Evolutionary conservation across 768 basidiomycete species (phyloP), one percentile per base, ranked within the genome.

Genomic region (Neoboletus magnificus): DNA sequence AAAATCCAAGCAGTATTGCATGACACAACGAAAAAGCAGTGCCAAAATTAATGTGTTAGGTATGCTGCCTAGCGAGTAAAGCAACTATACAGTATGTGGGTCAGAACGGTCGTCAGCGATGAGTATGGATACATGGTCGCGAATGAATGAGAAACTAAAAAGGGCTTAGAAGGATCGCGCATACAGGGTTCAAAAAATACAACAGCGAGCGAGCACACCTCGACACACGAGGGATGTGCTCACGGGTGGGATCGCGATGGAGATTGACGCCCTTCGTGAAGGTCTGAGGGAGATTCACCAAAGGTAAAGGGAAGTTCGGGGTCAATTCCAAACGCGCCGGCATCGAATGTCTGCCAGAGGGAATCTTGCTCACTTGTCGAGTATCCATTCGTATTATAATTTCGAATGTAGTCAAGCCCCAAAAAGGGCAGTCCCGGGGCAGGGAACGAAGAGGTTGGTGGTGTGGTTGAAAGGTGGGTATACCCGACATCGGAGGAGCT

Each of bases 391-490:
- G 83, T 79, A 61, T 77, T 78, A 66, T 87, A 91, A 64, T 90
- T 91, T 62, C 87, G 83, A 64, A 93, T 86, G 63, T 82, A 93
- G 62, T 93, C 91, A 32, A 93, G 77, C 11, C 90, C 91, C 30
- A 83, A 80, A 76, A 93, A 93, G 1, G 90, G 91, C n/a, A 92
- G 76, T 37, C 89, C 89, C 23, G 84, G 77, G 10, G 83, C 82
- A 58, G 85, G 76, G 67, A 91, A 91, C 5, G 79, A 76, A n/a
- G 86, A 70, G 6, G 78, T 80, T 13, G 85, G 81, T 3, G 86
- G 81, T 12, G 84, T 82, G 12, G 79, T 80, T 6, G 83, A 84
- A 32, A 81, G 72, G 5, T 77, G 77, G 48, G 71, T 50, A 69
- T 66, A 62, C 75, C 73, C 64, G 73, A 62, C 74, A 76, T 62